These are phyloP conservation scores for Tetrahymena malaccensis DNA, from an alignment of 73 alveolate genomes.

Conservation along the genomic window DNA sequence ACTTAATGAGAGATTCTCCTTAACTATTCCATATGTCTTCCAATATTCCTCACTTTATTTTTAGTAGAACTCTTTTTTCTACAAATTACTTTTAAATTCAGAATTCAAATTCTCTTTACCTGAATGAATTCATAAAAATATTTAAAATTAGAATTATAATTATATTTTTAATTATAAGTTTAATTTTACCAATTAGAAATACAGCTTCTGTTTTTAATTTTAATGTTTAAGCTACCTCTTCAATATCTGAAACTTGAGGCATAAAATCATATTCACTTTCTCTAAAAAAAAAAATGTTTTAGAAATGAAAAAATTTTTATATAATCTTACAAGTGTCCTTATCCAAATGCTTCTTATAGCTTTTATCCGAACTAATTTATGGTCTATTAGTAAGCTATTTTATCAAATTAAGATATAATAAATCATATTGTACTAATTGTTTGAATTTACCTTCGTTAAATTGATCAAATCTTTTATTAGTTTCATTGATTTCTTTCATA, in stretches of 20 bases:
- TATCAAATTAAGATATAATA: not conserved
- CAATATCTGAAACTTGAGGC: not conserved
- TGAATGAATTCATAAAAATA: not conserved
- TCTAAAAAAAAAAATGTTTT: not conserved
- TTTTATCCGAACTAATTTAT: not conserved
- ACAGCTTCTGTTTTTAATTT: not conserved
- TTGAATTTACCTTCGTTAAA: not conserved
- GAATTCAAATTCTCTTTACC: not conserved
- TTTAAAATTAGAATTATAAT: not conserved
- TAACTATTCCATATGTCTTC: not conserved
- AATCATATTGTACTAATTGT: not conserved
- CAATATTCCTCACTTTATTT: not conserved
- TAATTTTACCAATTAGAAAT: not conserved
- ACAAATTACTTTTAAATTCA: not conserved
- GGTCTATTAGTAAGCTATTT: not conserved
- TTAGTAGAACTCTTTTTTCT: not conserved
- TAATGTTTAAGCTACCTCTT: not conserved
- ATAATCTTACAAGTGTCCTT: not conserved
- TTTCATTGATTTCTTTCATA: not conserved
- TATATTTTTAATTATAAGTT: not conserved
- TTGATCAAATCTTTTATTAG: not conserved
- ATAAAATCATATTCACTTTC: not conserved
- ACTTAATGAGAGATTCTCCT: not conserved
- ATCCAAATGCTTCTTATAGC: not conserved
- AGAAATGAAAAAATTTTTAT: not conserved